Conservation (phyloP, 2,329 filamentous ascomycete species). For the Dryadomyces quercivorus region DNA sequence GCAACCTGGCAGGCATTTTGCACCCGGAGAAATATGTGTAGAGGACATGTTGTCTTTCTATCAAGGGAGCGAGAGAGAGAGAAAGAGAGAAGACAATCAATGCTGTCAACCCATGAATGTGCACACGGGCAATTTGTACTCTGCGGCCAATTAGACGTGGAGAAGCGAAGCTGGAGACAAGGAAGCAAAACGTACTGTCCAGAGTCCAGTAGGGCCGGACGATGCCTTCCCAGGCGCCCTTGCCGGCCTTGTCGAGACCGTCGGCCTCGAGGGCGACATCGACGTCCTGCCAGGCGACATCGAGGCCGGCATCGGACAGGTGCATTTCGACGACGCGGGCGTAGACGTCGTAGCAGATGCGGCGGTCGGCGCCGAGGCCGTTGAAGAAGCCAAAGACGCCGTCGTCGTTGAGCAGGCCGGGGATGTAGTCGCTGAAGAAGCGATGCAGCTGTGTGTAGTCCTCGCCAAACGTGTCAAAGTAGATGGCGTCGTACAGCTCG, state of each 20-base stretch:
- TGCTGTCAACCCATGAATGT: conserved; percentile 51
- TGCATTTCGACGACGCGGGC: conserved; percentile 86
- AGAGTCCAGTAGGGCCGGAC: conserved; percentile 83
- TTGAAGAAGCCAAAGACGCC: conserved; percentile 83
- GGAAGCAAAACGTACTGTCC: conserved; percentile 38
- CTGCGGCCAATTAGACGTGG: conserved; percentile 23
- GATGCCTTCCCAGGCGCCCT: conserved; percentile 79
- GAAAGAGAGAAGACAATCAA: not conserved
- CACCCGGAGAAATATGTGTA: conserved; percentile 51
- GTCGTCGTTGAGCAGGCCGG: conserved; percentile 58
- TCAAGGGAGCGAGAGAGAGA: not conserved
- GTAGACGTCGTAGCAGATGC: conserved; percentile 94
- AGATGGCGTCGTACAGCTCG: conserved; percentile 72
- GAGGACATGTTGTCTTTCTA: not conserved
- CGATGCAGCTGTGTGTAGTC: conserved; percentile 73
- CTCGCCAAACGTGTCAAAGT: conserved; percentile 97
- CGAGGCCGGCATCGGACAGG: conserved; percentile 75
- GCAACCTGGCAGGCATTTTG: conserved; percentile 51
- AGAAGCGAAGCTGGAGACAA: conserved; percentile 7
- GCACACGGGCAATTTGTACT: conserved; percentile 63
- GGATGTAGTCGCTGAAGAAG: conserved; percentile 83
- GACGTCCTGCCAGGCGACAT: conserved; percentile 75
- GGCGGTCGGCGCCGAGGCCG: conserved; percentile 81
- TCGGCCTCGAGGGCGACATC: conserved; percentile 59
- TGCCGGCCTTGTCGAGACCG: conserved; percentile 49